Base-by-base conservation (phyloP, 192 early-diverging fungal species). In the Mortierella alpina region DNA sequence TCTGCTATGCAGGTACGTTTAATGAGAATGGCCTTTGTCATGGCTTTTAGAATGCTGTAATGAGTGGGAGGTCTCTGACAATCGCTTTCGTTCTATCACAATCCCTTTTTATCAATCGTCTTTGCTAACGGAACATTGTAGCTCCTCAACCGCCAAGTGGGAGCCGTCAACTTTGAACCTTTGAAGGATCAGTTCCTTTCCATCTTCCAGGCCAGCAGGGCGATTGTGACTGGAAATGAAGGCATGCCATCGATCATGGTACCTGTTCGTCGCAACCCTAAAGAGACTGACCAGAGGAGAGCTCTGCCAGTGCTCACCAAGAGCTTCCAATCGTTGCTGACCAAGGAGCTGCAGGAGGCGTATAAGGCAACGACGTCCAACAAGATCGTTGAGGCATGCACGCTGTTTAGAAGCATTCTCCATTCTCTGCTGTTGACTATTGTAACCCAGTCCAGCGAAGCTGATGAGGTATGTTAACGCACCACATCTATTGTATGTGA, bases 121-220 rank as follows among this genome's bases (percentile, higher is more conserved):
- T 55, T n/a, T 55, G 15, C 53, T 55, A n/a, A 13, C 53, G 20
- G 3, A 11, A 6, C n/a, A 18, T 47, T 22, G 9, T 4, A 94
- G 92, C 82, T 97, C 49, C 86, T 99, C 50, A 96, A 95, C 79
- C 88, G 93, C 39, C 96, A 98, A 87, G 90, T 91, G n/a, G 98
- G 98, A 40, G 90, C 92, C 69, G 89, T 92, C 39, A 95, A 96
- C 84, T 99, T 99, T 90, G 93, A 88, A 50, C 94, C 95, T 11
- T 87, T 99, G 44, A 97, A 96, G 86, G 87, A 93, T 7, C 85
- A 90, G 46, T 98, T 99, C 83, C 72, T 98, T 84, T 82, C 92
- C 20, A 93, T 96, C 18, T 98, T 91, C 84, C 88, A 92, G 63
- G 88, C 95, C 0, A 89, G 94, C 51, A 89, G 91, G 8, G 82